phyloP scores from a whole-genome alignment of 176 grass and related monocot species.

The Juncus inflexus region DNA sequence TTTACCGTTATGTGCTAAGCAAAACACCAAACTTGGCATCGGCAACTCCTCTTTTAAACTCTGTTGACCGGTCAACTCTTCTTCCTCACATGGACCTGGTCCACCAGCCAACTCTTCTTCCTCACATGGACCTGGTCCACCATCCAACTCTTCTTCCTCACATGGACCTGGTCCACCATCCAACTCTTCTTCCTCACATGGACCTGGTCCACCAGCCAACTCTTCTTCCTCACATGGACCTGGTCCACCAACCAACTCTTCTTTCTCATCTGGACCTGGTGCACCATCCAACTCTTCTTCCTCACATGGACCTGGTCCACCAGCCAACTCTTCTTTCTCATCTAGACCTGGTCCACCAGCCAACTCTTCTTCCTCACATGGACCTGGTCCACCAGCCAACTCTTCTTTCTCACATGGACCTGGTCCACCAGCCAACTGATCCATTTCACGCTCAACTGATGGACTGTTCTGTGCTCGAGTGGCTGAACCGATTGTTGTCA shows the following conservation, averaged over 20 bases:
- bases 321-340: slow-evolving; percentile 12
- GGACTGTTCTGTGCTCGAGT: not conserved
- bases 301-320: slow-evolving; percentile 19
- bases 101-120: too few species aligned
- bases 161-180: too few species aligned
- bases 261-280: too few species aligned
- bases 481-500: not conserved
- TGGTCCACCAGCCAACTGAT: not conserved
- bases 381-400: too few species aligned
- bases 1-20: slow-evolving; percentile 94
- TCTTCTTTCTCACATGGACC: too few species aligned
- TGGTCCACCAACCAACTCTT: too few species aligned
- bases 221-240: not conserved
- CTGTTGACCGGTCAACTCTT: slow-evolving; percentile 18
- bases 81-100: not conserved
- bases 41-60: slow-evolving; percentile 39
- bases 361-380: too few species aligned
- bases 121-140: too few species aligned
- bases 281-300: too few species aligned
- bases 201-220: slow-evolving; percentile 45
- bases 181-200: not conserved
- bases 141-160: too few species aligned
- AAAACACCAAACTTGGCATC: slow-evolving; percentile 70
- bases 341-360: too few species aligned
- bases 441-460: slow-evolving; percentile 1